Evolutionary conservation across 495 filamentous ascomycete species (phyloP).

Genomic region (Lophium mytilinum): DNA sequence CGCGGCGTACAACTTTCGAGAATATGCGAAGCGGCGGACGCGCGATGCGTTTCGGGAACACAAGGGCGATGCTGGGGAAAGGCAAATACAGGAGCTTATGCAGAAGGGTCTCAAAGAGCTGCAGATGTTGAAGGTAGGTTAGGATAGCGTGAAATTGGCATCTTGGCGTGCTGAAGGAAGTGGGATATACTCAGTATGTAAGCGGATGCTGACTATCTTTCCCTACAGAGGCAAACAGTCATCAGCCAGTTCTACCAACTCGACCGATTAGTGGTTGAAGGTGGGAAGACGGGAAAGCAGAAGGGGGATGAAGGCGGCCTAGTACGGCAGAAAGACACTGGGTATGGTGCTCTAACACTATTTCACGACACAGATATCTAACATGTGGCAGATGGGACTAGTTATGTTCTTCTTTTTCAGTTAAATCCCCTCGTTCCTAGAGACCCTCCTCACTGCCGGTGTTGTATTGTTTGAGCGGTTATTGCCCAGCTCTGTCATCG

Average conservation of each 20-base stretch:
- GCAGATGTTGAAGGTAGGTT: constrained; percentile 76
- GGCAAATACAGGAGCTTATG: constrained; percentile 77
- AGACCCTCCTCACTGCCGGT: background rate
- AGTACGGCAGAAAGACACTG: constrained; percentile 71
- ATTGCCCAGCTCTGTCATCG: too few relatives aligned
- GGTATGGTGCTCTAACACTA: constrained; percentile 44
- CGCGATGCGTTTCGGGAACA: constrained; percentile 82
- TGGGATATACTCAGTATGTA: background rate
- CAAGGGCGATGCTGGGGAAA: constrained; percentile 55
- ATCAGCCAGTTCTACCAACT: constrained; percentile 92
- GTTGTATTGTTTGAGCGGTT: background rate
- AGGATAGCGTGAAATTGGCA: background rate
- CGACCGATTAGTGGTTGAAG: constrained; percentile 88
- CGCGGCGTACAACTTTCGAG: constrained; percentile 91
- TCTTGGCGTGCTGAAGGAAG: background rate
- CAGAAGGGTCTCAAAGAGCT: constrained; percentile 82
- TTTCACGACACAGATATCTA: background rate
- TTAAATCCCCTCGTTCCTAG: background rate
- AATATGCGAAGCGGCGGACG: constrained; percentile 87
- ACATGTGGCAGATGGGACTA: constrained; percentile 16
- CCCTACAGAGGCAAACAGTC: constrained; percentile 76
- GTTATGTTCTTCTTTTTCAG: background rate
- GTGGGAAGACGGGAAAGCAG: constrained; percentile 72
- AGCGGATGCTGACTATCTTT: constrained; percentile 5
- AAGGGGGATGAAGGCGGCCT: constrained; percentile 59